A percentile compares a stretch with the other conserved stretches of the same genome.
Evolutionary conservation across 2,329 filamentous ascomycete genomes (phyloP).

Genomic region (Rachicladosporium sp.): DNA sequence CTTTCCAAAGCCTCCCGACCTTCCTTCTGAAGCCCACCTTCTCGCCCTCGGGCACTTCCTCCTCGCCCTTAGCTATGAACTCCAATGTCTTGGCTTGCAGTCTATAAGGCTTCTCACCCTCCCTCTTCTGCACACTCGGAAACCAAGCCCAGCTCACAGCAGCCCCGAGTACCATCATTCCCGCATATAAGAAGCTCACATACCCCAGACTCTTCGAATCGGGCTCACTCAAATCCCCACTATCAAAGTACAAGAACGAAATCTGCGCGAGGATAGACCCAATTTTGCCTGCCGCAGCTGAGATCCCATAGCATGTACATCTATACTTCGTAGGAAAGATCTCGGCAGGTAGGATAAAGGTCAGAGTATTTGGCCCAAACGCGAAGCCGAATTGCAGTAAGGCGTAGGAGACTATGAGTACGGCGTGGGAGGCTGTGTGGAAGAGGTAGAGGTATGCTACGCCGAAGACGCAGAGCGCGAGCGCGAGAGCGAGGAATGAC

Average conservation of each 20-base stretch:
- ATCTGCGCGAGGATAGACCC: slow-evolving; percentile 36
- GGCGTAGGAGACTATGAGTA: slow-evolving; percentile 30
- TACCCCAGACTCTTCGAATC: slow-evolving; percentile 8
- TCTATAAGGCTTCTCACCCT: neutral
- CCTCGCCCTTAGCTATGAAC: too few relatives aligned
- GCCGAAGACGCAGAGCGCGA: slow-evolving; percentile 31
- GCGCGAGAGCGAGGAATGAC: slow-evolving; percentile 30
- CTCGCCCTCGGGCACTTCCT: too few relatives aligned
- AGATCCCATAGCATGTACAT: slow-evolving; percentile 41
- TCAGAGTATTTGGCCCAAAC: slow-evolving; percentile 26
- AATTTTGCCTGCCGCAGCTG: slow-evolving; percentile 41
- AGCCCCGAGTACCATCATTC: slow-evolving; percentile 9
- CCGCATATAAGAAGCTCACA: slow-evolving; percentile 9
- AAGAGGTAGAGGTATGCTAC: slow-evolving; percentile 28
- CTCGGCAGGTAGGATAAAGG: slow-evolving; percentile 37
- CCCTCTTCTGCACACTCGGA: slow-evolving; percentile 7
- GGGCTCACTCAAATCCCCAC: slow-evolving; percentile 4
- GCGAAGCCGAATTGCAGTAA: slow-evolving; percentile 37
- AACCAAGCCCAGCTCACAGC: slow-evolving; percentile 9
- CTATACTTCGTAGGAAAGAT: slow-evolving; percentile 46
- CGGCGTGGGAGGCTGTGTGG: slow-evolving; percentile 22
- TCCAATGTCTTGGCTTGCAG: slow-evolving; percentile 4
- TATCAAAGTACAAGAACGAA: slow-evolving; percentile 17
- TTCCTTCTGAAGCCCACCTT: too few relatives aligned
- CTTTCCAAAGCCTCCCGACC: slow-evolving; percentile 18